A percentile compares a stretch with the other conserved stretches of the same genome.
These are phyloP conservation scores for Diutina ranongensis DNA, from an alignment of 1,139 yeast genomes.

Conservation along the genomic window DNA sequence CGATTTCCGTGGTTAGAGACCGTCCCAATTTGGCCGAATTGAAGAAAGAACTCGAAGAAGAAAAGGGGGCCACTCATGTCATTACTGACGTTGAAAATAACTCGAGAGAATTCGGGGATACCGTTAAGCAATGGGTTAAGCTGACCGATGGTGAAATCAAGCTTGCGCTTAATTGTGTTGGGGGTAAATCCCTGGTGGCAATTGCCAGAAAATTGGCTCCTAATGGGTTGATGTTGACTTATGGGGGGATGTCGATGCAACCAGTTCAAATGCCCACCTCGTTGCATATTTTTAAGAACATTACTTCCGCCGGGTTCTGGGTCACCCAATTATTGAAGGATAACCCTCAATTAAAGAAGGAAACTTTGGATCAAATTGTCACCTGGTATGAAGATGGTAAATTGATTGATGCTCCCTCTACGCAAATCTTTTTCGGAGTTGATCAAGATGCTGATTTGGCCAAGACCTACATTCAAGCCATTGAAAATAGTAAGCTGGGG, in stretches of 20 bases:
- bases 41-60: slow-evolving; percentile 38
- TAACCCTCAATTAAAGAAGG: slow-evolving; percentile 49
- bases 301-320: slow-evolving; percentile 90
- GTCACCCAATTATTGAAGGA: slow-evolving; percentile 65
- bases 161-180: slow-evolving; percentile 84
- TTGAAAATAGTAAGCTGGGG: slow-evolving; percentile 32
- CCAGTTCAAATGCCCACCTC: slow-evolving; percentile 88
- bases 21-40: slow-evolving; percentile 63
- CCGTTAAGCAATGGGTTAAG: slow-evolving; percentile 51
- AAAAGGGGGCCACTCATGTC: slow-evolving; percentile 76
- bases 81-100: slow-evolving; percentile 78
- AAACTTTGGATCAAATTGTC: slow-evolving; percentile 50
- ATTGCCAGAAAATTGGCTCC: slow-evolving; percentile 68
- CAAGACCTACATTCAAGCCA: slow-evolving; percentile 39
- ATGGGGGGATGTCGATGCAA: slow-evolving; percentile 96
- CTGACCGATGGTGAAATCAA: slow-evolving; percentile 47
- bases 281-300: slow-evolving; percentile 76
- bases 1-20: slow-evolving; percentile 80
- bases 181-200: slow-evolving; percentile 75
- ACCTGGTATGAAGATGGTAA: slow-evolving; percentile 56
- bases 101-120: slow-evolving; percentile 50
- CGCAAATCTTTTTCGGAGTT: slow-evolving; percentile 33
- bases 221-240: slow-evolving; percentile 69
- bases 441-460: slow-evolving; percentile 34
- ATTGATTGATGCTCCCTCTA: slow-evolving; percentile 48